A percentile compares a stretch with the other conserved stretches of the same genome.
Conservation (phyloP, 164 flowering plant species). For the Sedum album region DNA sequence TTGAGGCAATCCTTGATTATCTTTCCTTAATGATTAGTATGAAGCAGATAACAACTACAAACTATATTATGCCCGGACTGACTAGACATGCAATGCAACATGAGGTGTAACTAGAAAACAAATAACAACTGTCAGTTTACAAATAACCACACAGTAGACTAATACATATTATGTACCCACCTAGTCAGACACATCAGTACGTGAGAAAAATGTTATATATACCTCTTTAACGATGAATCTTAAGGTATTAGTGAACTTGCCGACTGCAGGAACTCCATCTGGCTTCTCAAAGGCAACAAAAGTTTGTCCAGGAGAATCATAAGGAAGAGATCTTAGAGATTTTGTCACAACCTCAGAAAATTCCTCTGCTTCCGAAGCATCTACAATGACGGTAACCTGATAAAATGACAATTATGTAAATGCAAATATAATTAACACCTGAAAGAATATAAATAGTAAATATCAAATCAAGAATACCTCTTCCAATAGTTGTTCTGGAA, state of each 20-base stretch:
- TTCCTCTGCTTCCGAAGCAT: slow-evolving; percentile 95
- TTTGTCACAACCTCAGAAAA: slow-evolving; percentile 66
- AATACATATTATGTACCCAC: background rate
- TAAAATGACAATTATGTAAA: slow-evolving; percentile 8
- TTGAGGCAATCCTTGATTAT: background rate
- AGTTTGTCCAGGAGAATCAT: slow-evolving; percentile 89
- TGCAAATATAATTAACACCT: background rate
- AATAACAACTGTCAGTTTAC: background rate
- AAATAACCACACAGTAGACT: background rate
- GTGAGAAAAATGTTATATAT: background rate
- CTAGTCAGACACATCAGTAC: background rate
- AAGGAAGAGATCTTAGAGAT: slow-evolving; percentile 80
- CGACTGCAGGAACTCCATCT: slow-evolving; percentile 68
- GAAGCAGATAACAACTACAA: background rate
- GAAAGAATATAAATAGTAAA: background rate
- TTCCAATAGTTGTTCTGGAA: slow-evolving; percentile 90
- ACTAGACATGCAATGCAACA: background rate
- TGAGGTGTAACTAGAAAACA: background rate
- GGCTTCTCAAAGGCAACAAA: slow-evolving; percentile 93
- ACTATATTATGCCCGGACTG: background rate
- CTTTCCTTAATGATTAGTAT: background rate
- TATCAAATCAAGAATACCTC: slow-evolving; percentile 34
- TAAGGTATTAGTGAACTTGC: slow-evolving; percentile 75
- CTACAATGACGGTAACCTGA: slow-evolving; percentile 81
- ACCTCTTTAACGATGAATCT: slow-evolving; percentile 90